Evolutionary conservation across 345 rosid genomes (phyloP), one percentile per base, ranked within the genome.

Genomic region (Psidium guajava): DNA sequence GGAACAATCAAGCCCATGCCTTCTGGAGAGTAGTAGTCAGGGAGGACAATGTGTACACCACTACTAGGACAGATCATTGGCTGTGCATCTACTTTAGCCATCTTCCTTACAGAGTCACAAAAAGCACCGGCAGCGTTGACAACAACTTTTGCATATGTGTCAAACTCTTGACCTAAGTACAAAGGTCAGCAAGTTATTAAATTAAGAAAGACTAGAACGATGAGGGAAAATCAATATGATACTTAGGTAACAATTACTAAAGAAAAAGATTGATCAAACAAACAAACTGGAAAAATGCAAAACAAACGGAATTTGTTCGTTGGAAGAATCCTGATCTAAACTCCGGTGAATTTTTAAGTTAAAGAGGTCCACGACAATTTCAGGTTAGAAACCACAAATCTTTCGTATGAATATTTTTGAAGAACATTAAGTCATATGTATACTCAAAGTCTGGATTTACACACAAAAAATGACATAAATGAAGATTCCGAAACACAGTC

Each of bases 1-100:
- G 99, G 99, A 90, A 97, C 98, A 86, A 97, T 96, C 95, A 97
- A 91, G 20, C 99, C 99, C 99, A 97, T 96, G 85, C 99, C 99
- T 87, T 97, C 98, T 2, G 99, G 99, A 84, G 99, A 97, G 90
- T 97, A 97, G 89, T 96, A 97, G 88, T 97, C 99, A 83, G 99
- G 99, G 51, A 97, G 96, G 85, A 97, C 92, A 53, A 97, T 84
- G 90, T 96, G 99, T 16, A 97, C 98, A 83, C 98, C 99, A 83
- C 99, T 97, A 91, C 98, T 97, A 42, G 99, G 98, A 87, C 93
- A 94, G 88, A 97, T 97, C 92, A 97, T 97, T 28, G 93, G 87
- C 82, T 88, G 92, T 73, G 88, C 93, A 85, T 92, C 93, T 89
- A 89, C 88, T 85, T 94, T 89, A 59, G 91, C 98, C 96, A 97